Evolutionary conservation across 2,329 filamentous ascomycete species (phyloP).

Genomic region (Aureobasidium sp.): DNA sequence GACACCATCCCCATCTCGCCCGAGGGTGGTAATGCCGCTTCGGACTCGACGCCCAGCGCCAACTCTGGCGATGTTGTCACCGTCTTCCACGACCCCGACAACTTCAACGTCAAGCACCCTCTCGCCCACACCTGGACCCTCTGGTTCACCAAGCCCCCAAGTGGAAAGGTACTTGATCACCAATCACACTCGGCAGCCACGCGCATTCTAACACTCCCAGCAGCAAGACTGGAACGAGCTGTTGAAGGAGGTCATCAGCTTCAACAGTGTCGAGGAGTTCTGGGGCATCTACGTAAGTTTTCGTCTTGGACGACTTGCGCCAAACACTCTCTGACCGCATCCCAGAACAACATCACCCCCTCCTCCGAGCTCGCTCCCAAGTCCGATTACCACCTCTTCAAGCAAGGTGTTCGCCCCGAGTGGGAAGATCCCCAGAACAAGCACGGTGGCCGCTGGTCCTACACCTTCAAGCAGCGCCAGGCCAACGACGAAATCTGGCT

Average conservation of each 20-base stretch:
- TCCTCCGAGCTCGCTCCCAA: slow-evolving; percentile 94
- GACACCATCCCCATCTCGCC: slow-evolving; percentile 49
- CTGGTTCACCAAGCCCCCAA: slow-evolving; percentile 98
- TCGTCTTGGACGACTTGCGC: background rate
- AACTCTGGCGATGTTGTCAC: slow-evolving; percentile 60
- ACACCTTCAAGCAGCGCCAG: slow-evolving; percentile 92
- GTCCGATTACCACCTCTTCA: slow-evolving; percentile 99
- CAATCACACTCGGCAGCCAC: background rate
- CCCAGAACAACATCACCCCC: slow-evolving; percentile 93
- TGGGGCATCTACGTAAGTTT: slow-evolving; percentile 93
- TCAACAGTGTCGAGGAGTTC: slow-evolving; percentile 98
- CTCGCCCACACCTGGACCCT: slow-evolving; percentile 96
- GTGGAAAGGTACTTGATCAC: slow-evolving; percentile 61
- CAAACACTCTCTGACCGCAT: slow-evolving; percentile 8
- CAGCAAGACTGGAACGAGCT: slow-evolving; percentile 91
- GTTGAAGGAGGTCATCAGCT: slow-evolving; percentile 96
- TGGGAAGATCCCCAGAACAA: slow-evolving; percentile 99
- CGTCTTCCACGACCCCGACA: slow-evolving; percentile 95
- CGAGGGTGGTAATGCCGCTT: slow-evolving; percentile 36
- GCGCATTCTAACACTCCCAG: slow-evolving; percentile 9
- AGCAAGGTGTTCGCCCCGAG: slow-evolving; percentile 90
- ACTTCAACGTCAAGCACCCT: slow-evolving; percentile 99
- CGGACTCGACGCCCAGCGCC: slow-evolving; percentile 31
- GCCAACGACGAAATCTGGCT: slow-evolving; percentile 98
- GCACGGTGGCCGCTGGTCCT: slow-evolving; percentile 98